These are phyloP conservation scores for Plenodomus tracheiphilus DNA, from an alignment of 2,329 filamentous ascomycete genomes.

Conservation along the genomic window DNA sequence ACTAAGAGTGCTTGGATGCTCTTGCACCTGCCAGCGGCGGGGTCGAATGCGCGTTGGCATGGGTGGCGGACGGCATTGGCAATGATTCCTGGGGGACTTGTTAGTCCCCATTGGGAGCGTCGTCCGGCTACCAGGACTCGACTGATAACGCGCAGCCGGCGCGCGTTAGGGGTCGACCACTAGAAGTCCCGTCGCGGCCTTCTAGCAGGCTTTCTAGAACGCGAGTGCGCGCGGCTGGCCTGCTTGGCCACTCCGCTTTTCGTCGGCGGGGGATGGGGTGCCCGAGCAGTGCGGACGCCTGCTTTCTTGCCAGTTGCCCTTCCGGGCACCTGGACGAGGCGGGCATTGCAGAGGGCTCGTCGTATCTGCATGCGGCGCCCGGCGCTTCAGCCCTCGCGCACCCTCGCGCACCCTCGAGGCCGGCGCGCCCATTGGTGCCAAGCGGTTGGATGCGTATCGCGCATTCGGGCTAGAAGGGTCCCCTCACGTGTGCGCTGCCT, in stretches of 20 bases:
- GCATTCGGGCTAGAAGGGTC: conserved; percentile 5
- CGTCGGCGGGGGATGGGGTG: conserved; percentile 2
- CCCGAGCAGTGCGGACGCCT: conserved; percentile 3
- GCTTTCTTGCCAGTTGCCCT: conserved; percentile 28
- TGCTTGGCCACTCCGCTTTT: conserved; percentile 17
- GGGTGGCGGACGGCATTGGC: conserved; percentile 17
- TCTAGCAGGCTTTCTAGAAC: conserved; percentile 31
- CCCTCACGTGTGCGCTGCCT: conserved; percentile 20
- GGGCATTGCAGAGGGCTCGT: conserved; percentile 1
- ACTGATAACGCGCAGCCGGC: conserved; percentile 16
- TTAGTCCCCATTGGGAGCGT: conserved; percentile 11
- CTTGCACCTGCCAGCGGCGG: conserved; percentile 14
- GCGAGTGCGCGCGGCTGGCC: conserved; percentile 2
- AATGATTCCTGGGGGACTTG: conserved; percentile 6
- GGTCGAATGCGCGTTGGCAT: conserved; percentile 15
- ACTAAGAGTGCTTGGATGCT: conserved; percentile 48
- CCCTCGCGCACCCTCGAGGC: conserved; percentile 8
- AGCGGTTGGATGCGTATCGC: conserved; percentile 10
- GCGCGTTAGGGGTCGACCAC: too few relatives aligned
- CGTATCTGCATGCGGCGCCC: conserved; percentile 15
- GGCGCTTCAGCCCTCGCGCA: conserved; percentile 1
- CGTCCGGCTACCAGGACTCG: conserved; percentile 9
- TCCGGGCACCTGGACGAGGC: conserved; percentile 10
- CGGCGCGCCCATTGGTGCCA: conserved; percentile 9
- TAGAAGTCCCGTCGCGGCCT: conserved; percentile 1